Evolutionary conservation across 1,284 basidiomycete species (phyloP), one percentile per base, ranked within the genome.

Genomic region (Testicularia cyperi): DNA sequence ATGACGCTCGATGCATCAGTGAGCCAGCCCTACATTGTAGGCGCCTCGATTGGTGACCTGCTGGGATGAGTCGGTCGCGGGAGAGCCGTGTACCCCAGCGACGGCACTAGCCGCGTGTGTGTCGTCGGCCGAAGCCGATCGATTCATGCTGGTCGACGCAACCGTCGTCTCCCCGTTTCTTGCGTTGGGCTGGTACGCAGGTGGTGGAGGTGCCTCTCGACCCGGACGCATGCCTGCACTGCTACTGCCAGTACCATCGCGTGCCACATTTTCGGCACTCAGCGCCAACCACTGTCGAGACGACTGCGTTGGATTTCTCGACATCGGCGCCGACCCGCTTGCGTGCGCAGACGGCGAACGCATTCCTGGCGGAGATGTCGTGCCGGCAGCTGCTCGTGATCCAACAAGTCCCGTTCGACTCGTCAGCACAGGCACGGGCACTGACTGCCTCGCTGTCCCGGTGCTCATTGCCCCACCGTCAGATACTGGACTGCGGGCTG

Each of bases 211-310:
- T n/a, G 29, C 35, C 18, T 15, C 18, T 13, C 22, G 25, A 9
- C 21, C 39, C 15, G 34, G 14, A 2, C 6, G n/a, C 6, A 14
- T 19, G 15, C 29, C 23, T 3, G 36, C 14, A 8, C 18, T 1
- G 20, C 23, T 28, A 2, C 44, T 8, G 26, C 16, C 38, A 25
- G 27, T 40, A 1, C 52, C 44, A 14, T 51, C 47, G 13, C 48
- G 28, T 3, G 23, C 36, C 14, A 48, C 41, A 24, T 42, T 44
- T 16, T 57, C 45, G 21, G 63, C 54, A 21, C 57, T 61, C 12
- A 65, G 45, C 33, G 57, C 63, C 12, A 65, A 45, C 63, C 63
- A 65, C n/a, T 49, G 31, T 14, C 57, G 36, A n/a, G 63, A 65
- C 2, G 57, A 38, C 19, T 61, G 53, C 2, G 40, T 54, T 3